phyloP scores from a whole-genome alignment of 805 yeast genomes.

The Ogataea pini region DNA sequence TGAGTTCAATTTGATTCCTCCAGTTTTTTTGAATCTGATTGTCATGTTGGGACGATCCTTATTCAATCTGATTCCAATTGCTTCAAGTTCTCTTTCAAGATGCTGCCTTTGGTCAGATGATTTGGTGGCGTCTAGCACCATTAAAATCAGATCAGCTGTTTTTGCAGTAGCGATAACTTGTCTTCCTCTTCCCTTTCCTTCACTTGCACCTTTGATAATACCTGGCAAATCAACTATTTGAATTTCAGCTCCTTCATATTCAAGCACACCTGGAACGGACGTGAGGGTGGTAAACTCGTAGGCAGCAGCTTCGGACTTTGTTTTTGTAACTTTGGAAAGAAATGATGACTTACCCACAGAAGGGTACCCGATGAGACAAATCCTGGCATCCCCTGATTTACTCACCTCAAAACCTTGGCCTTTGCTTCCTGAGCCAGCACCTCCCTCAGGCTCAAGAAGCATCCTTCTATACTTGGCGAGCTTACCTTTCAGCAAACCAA shows the following conservation, averaged over 20 bases:
- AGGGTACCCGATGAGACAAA: slow-evolving; percentile 93
- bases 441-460: slow-evolving; percentile 85
- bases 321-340: slow-evolving; percentile 84
- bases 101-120: slow-evolving; percentile 86
- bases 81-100: slow-evolving; percentile 84
- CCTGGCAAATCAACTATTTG: slow-evolving; percentile 98
- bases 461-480: slow-evolving; percentile 91
- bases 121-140: slow-evolving; percentile 96
- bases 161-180: slow-evolving; percentile 96
- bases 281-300: slow-evolving; percentile 96
- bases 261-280: slow-evolving; percentile 93
- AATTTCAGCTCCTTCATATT: slow-evolving; percentile 94
- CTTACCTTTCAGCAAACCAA: slow-evolving; percentile 92
- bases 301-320: slow-evolving; percentile 92
- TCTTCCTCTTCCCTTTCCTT: slow-evolving; percentile 96
- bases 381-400: slow-evolving; percentile 95
- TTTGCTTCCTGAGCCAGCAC: slow-evolving; percentile 55
- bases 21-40: slow-evolving; percentile 78
- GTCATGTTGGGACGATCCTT: slow-evolving; percentile 78
- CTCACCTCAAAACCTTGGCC: slow-evolving; percentile 91
- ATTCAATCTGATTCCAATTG: slow-evolving; percentile 90
- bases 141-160: slow-evolving; percentile 87
- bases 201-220: slow-evolving; percentile 93
- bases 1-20: slow-evolving; percentile 85
- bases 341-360: slow-evolving; percentile 96